Base-by-base conservation (phyloP, 192 early-diverging fungal genomes). In the Piromyces sp. region DNA sequence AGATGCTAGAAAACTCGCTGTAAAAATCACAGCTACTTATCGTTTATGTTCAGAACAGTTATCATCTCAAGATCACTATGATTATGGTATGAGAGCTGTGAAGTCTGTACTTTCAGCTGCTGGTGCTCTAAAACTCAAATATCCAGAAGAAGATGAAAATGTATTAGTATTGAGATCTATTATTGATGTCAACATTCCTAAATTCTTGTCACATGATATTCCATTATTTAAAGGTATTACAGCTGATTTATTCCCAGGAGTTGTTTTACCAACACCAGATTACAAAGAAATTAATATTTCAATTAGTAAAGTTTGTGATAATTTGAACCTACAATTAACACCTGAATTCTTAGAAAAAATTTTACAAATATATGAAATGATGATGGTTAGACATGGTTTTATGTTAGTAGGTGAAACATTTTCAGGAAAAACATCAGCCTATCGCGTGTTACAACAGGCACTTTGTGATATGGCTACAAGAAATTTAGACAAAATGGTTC, bases 301-400 rank as follows among this genome's bases (percentile, higher is more conserved):
- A 80, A 85, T 91, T 42, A 80, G 86, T 36, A 80, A 38, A 38
- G 85, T 85, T 79, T 91, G 90, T 78, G 81, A 85, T 68, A 58
- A 81, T 17, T 82, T 87, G 83, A 91, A 90, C 79, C 79, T 91
- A 26, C 90, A 91, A 81, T 83, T 84, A 30, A 87, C 90, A 29
- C 88, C 90, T 0, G 87, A 88, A 30, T 91, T 91, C 81, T 38
- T 88, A 30, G 90, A 91, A 83, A 91, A 91, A 82, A 85, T 89
- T 33, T 83, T 91, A 19, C 90, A 91, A 83, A 84, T 91, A 17
- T 91, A 91, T 81, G 90, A 91, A 84, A 91, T 91, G 90, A 91
- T 91, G 90, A 82, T 91, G 22, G 90, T 91, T 13, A 82, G 90
- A 29, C 90, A 91, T 82, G 51, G 51, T n/a, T 90, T 90, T 84